Conservation (phyloP, 2,329 filamentous ascomycete species). For the Pseudogymnoascus sp. region DNA sequence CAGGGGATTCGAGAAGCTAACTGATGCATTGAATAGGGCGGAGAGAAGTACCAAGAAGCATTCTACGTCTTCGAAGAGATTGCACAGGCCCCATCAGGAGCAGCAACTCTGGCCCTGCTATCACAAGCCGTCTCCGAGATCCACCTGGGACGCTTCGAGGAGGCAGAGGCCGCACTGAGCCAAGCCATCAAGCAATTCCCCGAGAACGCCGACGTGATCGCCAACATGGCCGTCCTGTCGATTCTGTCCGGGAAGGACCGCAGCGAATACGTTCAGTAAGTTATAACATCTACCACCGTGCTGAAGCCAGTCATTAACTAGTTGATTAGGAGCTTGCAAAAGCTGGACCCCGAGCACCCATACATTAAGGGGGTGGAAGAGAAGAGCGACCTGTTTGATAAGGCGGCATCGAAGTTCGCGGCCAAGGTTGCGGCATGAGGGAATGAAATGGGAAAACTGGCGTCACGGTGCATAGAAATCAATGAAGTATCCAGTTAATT, state of each 20-base stretch:
- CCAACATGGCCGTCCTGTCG: conserved; percentile 74
- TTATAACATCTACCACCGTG: conserved; percentile 16
- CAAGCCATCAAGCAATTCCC: conserved; percentile 71
- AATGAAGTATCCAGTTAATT: background rate
- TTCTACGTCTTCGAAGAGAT: conserved; percentile 98
- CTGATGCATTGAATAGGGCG: conserved; percentile 53
- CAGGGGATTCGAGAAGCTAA: conserved; percentile 6
- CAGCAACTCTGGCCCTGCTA: conserved; percentile 67
- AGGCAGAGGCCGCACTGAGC: conserved; percentile 79
- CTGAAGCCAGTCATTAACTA: conserved; percentile 4
- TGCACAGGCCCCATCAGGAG: conserved; percentile 75
- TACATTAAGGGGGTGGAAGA: conserved; percentile 68
- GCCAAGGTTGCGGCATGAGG: conserved; percentile 62
- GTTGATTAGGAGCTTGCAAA: conserved; percentile 45
- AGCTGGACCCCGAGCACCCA: conserved; percentile 56
- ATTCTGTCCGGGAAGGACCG: conserved; percentile 67
- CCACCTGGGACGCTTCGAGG: conserved; percentile 79
- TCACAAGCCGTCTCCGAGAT: conserved; percentile 87
- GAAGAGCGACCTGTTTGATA: conserved; percentile 83
- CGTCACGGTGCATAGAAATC: conserved; percentile 5
- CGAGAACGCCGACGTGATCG: conserved; percentile 64
- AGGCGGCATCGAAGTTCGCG: conserved; percentile 77
- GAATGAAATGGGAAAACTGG: conserved; percentile 7
- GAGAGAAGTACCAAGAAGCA: conserved; percentile 90
- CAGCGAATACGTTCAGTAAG: conserved; percentile 54